Evolutionary conservation across 495 filamentous ascomycete species (phyloP).

Genomic region (Penicillium angulare): DNA sequence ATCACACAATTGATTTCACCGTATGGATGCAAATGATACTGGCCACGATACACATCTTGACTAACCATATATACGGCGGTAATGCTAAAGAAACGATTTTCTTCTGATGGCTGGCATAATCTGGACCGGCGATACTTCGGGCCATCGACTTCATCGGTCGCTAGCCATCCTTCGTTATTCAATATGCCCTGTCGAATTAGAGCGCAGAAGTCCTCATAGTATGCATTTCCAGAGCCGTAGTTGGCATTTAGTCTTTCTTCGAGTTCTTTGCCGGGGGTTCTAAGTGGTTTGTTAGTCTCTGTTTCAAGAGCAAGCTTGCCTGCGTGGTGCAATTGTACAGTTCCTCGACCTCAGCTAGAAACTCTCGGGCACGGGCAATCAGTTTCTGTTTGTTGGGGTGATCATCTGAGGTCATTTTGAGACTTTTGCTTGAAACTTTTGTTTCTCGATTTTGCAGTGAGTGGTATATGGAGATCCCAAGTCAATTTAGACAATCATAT

Average conservation of each 20-base stretch:
- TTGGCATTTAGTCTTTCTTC: constrained; percentile 38
- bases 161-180: constrained; percentile 44
- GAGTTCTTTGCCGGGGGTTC: constrained; percentile 43
- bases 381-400: constrained; percentile 40
- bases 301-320: neutral
- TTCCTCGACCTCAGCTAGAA: constrained; percentile 42
- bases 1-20: constrained; percentile 52
- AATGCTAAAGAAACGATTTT: constrained; percentile 45
- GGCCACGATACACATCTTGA: constrained; percentile 35
- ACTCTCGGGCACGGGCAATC: constrained; percentile 32
- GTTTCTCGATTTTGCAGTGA: neutral
- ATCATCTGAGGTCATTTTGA: neutral
- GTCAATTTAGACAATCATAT: too few relatives aligned
- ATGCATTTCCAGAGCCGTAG: constrained; percentile 40
- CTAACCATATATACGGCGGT: constrained; percentile 51
- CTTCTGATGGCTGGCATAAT: constrained; percentile 31
- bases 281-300: constrained; percentile 13
- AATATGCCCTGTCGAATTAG: constrained; percentile 34
- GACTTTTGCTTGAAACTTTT: too few relatives aligned
- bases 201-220: constrained; percentile 42
- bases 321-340: constrained; percentile 24
- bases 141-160: constrained; percentile 33
- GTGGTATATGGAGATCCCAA: too few relatives aligned
- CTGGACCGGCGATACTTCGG: constrained; percentile 43
- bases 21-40: constrained; percentile 48